Base-by-base conservation (phyloP, 2,329 filamentous ascomycete genomes). In the Lasiodiplodia gonubiensis region DNA sequence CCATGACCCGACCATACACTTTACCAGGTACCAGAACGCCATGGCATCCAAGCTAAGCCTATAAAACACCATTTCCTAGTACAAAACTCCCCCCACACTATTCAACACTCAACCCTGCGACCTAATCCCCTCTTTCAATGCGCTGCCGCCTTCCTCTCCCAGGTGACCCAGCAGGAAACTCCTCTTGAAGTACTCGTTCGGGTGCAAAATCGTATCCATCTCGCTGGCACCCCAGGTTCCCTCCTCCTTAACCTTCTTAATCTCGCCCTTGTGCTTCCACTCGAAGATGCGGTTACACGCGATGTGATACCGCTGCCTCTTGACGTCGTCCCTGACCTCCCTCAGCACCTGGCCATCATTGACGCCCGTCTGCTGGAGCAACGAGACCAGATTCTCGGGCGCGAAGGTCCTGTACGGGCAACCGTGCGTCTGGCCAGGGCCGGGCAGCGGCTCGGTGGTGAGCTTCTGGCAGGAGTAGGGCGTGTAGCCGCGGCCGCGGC, bases 201-300 rank as follows among this genome's bases (percentile, higher is more conserved):
- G 95, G 80, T 99, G 95, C 25, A 97, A 90, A 76, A 99, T 97
- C 0, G 94, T 98, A 80, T 98, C 94, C 51, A 97, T 84, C 77
- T 97, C 92, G 18, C 88, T 88, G 7, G 89, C 78, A 14, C 77
- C 77, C 83, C 82, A 84, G 0, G 76, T 75, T 5, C 76, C 78
- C 57, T 84, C 79, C 23, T 84, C 82, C 74, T 83, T 84, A 35
- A 84, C 81, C 75, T 81, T 83, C 71, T 82, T 83, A 23, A 85
- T 77, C 73, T 84, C 80, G 27, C 71, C 77, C 73, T 92, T 94
- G 79, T 99, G 94, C 21, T 90, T 81, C 76, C 90, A 87, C 74
- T 99, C 95, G 77, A 98, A 99, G 0, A 99, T 94, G 2, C 94
- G 86, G 77, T 98, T 99, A 79, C 95, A 99, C 23, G 94, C 95